Percentiles rank a stretch among this genome's conserved stretches.
Conservation (phyloP, 148 eudicot species). For the Rhododendron mucronatum region DNA sequence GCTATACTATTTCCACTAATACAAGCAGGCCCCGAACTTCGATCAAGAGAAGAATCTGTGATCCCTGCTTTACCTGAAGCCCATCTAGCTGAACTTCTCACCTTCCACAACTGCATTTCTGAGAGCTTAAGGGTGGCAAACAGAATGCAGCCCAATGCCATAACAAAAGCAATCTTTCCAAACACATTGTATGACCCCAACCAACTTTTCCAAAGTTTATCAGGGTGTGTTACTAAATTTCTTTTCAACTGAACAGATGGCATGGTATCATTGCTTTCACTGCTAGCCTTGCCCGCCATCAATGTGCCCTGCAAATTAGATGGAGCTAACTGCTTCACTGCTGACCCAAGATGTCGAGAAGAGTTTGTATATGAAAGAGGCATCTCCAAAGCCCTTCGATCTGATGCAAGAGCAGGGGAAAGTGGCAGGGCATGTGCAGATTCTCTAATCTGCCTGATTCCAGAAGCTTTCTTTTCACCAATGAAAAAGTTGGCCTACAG, state of each 20-base stretch:
- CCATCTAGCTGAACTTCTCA: conserved; percentile 32
- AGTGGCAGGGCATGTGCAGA: conserved; percentile 33
- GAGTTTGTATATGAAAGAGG: conserved; percentile 43
- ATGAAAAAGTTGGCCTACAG: conserved; percentile 65
- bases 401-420: conserved; percentile 43
- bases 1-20: conserved; percentile 24
- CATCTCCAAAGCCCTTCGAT: conserved; percentile 53
- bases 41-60: conserved; percentile 27
- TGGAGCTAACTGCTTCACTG: conserved; percentile 81
- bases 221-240: conserved; percentile 51
- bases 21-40: conserved; percentile 23
- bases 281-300: conserved; percentile 36
- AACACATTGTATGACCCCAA: conserved; percentile 35
- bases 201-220: conserved; percentile 44
- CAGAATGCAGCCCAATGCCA: conserved; percentile 61
- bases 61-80: conserved; percentile 23
- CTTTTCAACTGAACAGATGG: conserved; percentile 74
- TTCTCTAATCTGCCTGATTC: conserved; percentile 48
- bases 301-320: conserved; percentile 54
- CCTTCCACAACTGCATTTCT: conserved; percentile 34
- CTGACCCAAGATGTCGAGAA: conserved; percentile 66
- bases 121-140: conserved; percentile 50
- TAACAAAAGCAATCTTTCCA: conserved; percentile 50
- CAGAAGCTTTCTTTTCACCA: conserved; percentile 55
- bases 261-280: conserved; percentile 28